A percentile compares a stretch with the other conserved stretches of the same genome.
Conservation (phyloP, 352 stramenopile genomes). For the Pythium myriotylum region DNA sequence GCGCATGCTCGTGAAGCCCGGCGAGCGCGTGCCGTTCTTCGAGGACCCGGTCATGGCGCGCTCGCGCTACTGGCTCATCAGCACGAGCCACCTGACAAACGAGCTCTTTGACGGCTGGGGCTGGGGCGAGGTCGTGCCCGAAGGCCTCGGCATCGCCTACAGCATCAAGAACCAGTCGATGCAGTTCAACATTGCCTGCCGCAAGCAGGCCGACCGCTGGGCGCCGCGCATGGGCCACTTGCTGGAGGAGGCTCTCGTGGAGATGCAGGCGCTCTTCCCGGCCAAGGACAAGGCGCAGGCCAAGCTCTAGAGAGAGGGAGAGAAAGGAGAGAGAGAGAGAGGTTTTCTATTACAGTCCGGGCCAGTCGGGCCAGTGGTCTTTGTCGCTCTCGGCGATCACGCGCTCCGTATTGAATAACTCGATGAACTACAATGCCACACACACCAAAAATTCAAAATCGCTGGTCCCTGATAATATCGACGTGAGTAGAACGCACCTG, state of each 20-base stretch:
- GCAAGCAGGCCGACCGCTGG: constrained; percentile 40
- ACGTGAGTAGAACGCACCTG: constrained; percentile 48
- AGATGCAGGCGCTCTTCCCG: constrained; percentile 77
- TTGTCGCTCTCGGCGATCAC: constrained; percentile 52
- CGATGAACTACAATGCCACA: constrained; percentile 61
- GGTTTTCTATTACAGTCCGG: constrained; percentile 37
- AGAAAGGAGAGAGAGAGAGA: too few species aligned
- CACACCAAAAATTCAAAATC: not conserved
- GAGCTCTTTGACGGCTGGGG: constrained; percentile 85
- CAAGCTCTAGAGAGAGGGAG: constrained; percentile 40
- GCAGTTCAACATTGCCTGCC: constrained; percentile 85
- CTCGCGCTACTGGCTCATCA: constrained; percentile 78
- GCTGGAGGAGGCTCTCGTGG: constrained; percentile 73
- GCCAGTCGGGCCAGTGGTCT: constrained; percentile 70
- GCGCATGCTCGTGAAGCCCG: constrained; percentile 51
- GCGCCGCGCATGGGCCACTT: constrained; percentile 66
- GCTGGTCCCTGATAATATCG: too few species aligned
- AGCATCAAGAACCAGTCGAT: constrained; percentile 80
- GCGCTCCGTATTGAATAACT: constrained; percentile 82
- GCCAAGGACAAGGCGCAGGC: constrained; percentile 18
- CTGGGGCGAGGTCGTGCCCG: constrained; percentile 80
- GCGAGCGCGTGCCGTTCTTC: constrained; percentile 66
- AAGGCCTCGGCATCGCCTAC: constrained; percentile 81
- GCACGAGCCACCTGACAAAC: constrained; percentile 81
- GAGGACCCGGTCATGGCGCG: constrained; percentile 68